Percentiles rank a stretch among this genome's conserved stretches.
Conservation (phyloP, 805 yeast species). For the Suhomyces emberorum region DNA sequence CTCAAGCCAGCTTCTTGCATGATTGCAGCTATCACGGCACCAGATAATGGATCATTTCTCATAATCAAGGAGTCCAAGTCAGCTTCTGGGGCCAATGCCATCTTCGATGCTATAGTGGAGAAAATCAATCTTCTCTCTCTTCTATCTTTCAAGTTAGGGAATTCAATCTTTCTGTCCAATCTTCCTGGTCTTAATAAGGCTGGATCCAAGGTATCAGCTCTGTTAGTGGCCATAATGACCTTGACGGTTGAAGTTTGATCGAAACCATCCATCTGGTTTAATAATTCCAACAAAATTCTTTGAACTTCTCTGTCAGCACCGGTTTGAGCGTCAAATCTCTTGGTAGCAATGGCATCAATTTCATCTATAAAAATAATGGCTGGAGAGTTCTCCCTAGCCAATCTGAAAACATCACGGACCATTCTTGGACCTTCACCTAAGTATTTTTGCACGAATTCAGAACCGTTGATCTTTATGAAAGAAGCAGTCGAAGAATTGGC, state of each 20-base stretch:
- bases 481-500: constrained; percentile 96
- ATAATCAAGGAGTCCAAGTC: constrained; percentile 92
- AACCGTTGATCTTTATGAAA: constrained; percentile 94
- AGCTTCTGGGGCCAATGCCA: constrained; percentile 97
- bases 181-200: constrained; percentile 96
- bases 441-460: constrained; percentile 97
- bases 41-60: constrained; percentile 95
- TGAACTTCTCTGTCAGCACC: constrained; percentile 99
- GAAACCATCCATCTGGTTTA: constrained; percentile 99
- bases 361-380: constrained; percentile 97
- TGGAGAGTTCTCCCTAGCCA: constrained; percentile 97
- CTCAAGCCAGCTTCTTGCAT: constrained; percentile 99
- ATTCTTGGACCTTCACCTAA: constrained; percentile 99
- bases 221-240: constrained; percentile 98
- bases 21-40: constrained; percentile 96
- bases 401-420: constrained; percentile 97
- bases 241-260: constrained; percentile 94
- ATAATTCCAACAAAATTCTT: constrained; percentile 89
- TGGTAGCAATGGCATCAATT: constrained; percentile 98
- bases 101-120: constrained; percentile 91
- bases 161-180: constrained; percentile 95
- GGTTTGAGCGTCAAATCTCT: constrained; percentile 98
- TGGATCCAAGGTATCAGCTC: constrained; percentile 98
- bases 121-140: constrained; percentile 97
- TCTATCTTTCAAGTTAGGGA: constrained; percentile 93